These are phyloP conservation scores for Prunus yedoensis DNA, from an alignment of 331 rosid species.

Conservation along the genomic window DNA sequence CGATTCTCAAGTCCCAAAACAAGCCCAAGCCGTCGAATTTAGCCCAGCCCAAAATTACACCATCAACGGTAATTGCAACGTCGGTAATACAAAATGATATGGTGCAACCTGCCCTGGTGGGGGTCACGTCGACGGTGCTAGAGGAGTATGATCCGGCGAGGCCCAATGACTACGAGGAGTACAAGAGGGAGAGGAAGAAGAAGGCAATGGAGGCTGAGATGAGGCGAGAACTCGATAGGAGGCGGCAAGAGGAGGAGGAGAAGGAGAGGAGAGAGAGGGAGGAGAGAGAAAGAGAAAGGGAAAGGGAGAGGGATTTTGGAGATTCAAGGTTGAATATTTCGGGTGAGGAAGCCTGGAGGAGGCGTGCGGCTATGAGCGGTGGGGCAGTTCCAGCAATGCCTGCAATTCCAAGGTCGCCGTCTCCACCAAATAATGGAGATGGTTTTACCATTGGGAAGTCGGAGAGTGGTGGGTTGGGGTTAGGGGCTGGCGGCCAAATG, in stretches of 20 bases:
- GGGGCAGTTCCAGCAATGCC: not conserved
- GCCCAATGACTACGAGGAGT: conserved; percentile 96
- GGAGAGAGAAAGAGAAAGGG: conserved; percentile 36
- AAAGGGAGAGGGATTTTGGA: conserved; percentile 30
- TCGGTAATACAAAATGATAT: conserved; percentile 34
- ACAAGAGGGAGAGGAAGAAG: conserved; percentile 75
- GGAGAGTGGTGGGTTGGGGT: conserved; percentile 83
- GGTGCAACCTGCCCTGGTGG: conserved; percentile 71
- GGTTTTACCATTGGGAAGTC: conserved; percentile 88
- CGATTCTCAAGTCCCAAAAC: conserved; percentile 56
- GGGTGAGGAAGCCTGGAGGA: conserved; percentile 96
- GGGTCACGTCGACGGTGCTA: conserved; percentile 73
- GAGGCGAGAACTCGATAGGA: conserved; percentile 68
- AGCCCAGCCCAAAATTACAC: conserved; percentile 22
- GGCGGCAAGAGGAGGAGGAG: conserved; percentile 88
- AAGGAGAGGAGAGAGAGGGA: conserved; percentile 47
- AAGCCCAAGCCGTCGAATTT: conserved; percentile 46
- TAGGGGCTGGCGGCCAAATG: conserved; percentile 98
- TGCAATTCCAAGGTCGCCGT: conserved; percentile 63
- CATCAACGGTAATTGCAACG: conserved; percentile 20
- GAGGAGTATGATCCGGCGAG: conserved; percentile 97
- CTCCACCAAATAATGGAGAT: conserved; percentile 68
- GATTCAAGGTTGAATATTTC: conserved; percentile 73
- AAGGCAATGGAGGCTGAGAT: conserved; percentile 77
- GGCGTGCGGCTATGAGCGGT: conserved; percentile 94